A percentile compares a stretch with the other conserved stretches of the same genome.
Conservation (phyloP, 2,329 filamentous ascomycete species). For the Colletotrichum spaethianum region DNA sequence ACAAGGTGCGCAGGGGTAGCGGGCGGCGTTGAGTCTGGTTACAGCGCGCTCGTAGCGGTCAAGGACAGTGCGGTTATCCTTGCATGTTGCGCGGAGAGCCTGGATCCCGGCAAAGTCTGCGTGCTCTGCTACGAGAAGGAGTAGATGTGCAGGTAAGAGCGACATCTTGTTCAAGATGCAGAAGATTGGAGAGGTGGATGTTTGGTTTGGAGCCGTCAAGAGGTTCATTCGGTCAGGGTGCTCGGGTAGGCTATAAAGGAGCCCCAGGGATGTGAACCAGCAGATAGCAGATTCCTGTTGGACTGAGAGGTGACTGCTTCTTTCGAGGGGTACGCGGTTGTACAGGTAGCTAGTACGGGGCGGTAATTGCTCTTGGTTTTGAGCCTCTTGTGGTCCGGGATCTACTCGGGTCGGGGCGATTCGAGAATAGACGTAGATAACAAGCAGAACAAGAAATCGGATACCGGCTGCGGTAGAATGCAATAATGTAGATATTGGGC, state of each 20-base stretch:
- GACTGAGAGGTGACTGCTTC: background rate
- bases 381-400: background rate
- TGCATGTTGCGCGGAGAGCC: slow-evolving; percentile 34
- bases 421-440: background rate
- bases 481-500: background rate
- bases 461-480: background rate
- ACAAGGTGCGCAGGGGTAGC: slow-evolving; percentile 20
- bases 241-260: background rate
- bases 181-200: background rate
- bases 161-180: slow-evolving; percentile 32
- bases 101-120: slow-evolving; percentile 32
- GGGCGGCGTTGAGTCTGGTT: slow-evolving; percentile 26
- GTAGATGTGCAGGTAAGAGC: slow-evolving; percentile 30
- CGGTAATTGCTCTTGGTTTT: background rate
- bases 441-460: background rate
- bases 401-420: too few relatives aligned
- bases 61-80: slow-evolving; percentile 30
- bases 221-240: background rate
- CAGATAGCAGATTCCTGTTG: background rate
- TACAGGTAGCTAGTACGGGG: background rate
- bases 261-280: background rate
- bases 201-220: too few relatives aligned
- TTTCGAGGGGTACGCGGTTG: background rate
- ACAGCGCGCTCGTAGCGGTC: slow-evolving; percentile 39
- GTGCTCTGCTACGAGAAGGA: slow-evolving; percentile 33